Base-by-base conservation (phyloP, 208 protist species). In the Leishmania lainsoni region DNA sequence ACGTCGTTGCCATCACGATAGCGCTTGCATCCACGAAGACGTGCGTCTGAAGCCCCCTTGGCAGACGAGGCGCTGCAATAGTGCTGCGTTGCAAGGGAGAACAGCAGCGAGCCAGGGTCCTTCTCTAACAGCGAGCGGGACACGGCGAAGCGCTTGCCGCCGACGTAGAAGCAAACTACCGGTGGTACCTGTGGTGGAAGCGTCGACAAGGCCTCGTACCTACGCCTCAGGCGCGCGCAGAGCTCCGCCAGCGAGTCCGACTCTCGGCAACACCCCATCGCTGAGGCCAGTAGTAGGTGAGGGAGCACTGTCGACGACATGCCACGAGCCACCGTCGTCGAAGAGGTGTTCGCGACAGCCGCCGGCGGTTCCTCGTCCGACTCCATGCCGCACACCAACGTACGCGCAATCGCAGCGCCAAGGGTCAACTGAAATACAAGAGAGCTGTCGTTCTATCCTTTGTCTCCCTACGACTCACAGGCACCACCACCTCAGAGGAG, bases 61-160 rank as follows among this genome's bases (percentile, higher is more conserved):
- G 22, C 45, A 5, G 71, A 45, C 5, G 8, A 51, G 1, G 16
- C 5, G 8, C 56, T 3, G 17, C 58, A 73, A 63, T 83, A 95
- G 76, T 92, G 89, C 39, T 83, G 26, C 48, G 61, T 70, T 22
- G 81, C 79, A 39, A 94, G 81, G 8, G 88, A 58, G 82, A 93
- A 94, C 52, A 95, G 80, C 58, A 95, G 84, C 35, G 92, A 95
- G 32, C 91, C 85, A 20, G 88, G 87, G 54, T 95, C 92, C 70
- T 91, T 90, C 70, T 86, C 83, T 3, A 95, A 54, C 4, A 89
- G 29, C 0, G 72, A 58, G 12, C 87, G 81, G 1, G 77, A 83
- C 49, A 94, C 85, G 5, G 87, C 81, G 63, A 95, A 95, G 22
- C 20, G 16, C 48, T 61, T 74, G 17, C 81, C 89, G 39, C 87